phyloP scores from a whole-genome alignment of 2,329 filamentous ascomycete genomes.

The Aspergillus eucalypticola region DNA sequence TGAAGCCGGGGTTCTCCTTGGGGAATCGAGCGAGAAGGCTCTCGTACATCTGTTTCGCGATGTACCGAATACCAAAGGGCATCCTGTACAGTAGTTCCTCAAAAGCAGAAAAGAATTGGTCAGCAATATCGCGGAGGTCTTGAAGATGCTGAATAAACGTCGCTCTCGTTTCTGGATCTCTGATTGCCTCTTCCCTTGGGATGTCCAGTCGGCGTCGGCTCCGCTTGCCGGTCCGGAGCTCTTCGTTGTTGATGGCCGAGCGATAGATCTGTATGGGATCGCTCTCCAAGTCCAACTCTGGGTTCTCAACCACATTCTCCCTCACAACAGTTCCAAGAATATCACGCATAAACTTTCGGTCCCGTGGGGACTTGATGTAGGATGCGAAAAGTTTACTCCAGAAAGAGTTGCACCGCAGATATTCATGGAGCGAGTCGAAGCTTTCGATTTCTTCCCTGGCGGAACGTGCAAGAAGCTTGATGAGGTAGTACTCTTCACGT shows the following conservation, averaged over 20 bases:
- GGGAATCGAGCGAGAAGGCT: constrained; percentile 75
- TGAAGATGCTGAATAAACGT: constrained; percentile 94
- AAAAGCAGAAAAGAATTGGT: constrained; percentile 79
- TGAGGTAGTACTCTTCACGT: constrained; percentile 91
- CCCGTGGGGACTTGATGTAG: constrained; percentile 86
- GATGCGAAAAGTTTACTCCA: constrained; percentile 84
- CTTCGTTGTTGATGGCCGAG: constrained; percentile 94
- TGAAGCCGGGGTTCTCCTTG: constrained; percentile 71
- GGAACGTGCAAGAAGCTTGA: constrained; percentile 82
- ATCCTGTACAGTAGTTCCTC: constrained; percentile 84
- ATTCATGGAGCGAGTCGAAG: constrained; percentile 75
- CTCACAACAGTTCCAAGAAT: constrained; percentile 81
- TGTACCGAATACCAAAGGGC: constrained; percentile 88
- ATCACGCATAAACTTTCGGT: constrained; percentile 88
- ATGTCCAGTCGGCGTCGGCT: constrained; percentile 82
- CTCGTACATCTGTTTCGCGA: constrained; percentile 83
- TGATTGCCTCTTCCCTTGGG: constrained; percentile 88
- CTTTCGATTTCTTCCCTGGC: constrained; percentile 82
- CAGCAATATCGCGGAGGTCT: constrained; percentile 89
- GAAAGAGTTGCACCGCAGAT: constrained; percentile 85
- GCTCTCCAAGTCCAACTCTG: constrained; percentile 87
- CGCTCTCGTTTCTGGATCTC: constrained; percentile 86
- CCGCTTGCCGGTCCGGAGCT: constrained; percentile 83
- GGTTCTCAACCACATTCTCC: constrained; percentile 90
- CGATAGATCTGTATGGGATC: constrained; percentile 97